A percentile compares a stretch with the other conserved stretches of the same genome.
These are phyloP conservation scores for Globisporangium yorkense DNA, from an alignment of 352 stramenopile genomes.

Conservation along the genomic window DNA sequence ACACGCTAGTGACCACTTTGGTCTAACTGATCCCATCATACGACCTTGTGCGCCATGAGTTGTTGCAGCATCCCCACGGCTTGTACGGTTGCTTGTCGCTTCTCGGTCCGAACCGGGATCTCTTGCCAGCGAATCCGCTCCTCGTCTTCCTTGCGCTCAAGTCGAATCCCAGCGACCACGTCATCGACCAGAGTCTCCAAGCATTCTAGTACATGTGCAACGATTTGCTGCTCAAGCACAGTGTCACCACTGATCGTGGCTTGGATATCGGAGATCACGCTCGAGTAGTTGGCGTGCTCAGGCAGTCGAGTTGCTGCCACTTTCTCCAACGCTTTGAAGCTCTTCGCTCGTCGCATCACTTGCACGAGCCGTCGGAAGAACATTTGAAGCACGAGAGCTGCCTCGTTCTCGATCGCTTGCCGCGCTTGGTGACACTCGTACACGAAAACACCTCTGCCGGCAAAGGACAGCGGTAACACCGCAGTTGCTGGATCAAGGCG, in stretches of 20 bases:
- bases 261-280: constrained; percentile 4
- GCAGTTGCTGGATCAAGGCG: constrained; percentile 19
- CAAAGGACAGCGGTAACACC: constrained; percentile 19
- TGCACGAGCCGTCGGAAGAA: constrained; percentile 16
- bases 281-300: constrained; percentile 5
- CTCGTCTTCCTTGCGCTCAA: constrained; percentile 17
- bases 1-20: constrained; percentile 22
- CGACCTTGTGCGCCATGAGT: neutral
- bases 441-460: constrained; percentile 32
- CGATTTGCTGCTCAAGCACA: constrained; percentile 20
- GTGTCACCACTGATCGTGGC: constrained; percentile 9
- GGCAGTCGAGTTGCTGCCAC: too few species aligned
- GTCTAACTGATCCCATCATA: constrained; percentile 5
- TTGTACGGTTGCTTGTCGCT: constrained; percentile 20
- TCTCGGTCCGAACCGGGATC: constrained; percentile 34
- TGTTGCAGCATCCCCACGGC: constrained; percentile 12
- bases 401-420: constrained; percentile 22
- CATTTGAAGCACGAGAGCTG: constrained; percentile 31
- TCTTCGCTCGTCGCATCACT: constrained; percentile 1
- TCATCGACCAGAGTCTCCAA: constrained; percentile 28
- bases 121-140: constrained; percentile 22
- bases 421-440: constrained; percentile 30
- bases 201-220: constrained; percentile 19
- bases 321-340: constrained; percentile 1
- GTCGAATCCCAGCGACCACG: constrained; percentile 14